Conservation (phyloP, 371 early-diverging fungal genomes). For the Chytridium lagenaria region DNA sequence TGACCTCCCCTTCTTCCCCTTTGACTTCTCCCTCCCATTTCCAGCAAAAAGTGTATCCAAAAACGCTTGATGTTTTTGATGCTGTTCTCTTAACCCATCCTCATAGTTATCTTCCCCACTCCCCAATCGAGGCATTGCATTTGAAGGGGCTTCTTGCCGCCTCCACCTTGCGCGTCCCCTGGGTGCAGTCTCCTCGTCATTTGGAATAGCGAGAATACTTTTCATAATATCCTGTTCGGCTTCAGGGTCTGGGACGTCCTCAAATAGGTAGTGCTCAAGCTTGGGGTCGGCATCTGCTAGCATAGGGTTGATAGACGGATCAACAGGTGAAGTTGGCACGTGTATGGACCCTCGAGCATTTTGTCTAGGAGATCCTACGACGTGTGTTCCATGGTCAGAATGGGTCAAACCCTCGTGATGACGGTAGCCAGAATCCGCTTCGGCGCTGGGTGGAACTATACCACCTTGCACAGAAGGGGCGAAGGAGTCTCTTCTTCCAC, state of each 20-base stretch:
- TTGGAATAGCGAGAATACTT: constrained; percentile 5
- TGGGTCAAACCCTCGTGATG: too few relatives aligned
- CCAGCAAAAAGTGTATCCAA: neutral
- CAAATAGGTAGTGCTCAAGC: constrained; percentile 14
- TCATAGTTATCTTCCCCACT: neutral
- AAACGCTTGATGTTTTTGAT: neutral
- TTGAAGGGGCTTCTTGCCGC: too few relatives aligned
- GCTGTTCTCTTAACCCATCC: neutral
- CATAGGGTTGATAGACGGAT: constrained; percentile 13
- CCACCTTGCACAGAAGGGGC: neutral
- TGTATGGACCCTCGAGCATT: too few relatives aligned
- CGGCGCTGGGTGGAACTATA: neutral
- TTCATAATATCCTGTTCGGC: neutral
- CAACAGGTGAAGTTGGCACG: neutral
- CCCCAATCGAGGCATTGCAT: neutral
- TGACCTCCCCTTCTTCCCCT: neutral
- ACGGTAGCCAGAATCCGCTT: neutral
- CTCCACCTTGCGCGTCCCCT: constrained; percentile 4
- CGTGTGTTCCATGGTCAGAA: too few relatives aligned
- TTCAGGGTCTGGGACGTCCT: constrained; percentile 19
- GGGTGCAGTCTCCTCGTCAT: neutral
- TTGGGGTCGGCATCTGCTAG: constrained; percentile 33
- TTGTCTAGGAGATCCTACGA: too few relatives aligned
- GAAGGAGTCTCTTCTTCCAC: neutral
- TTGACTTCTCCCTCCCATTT: neutral